Conservation (phyloP, 1,284 basidiomycete species). For the Pseudozyma tsukubaensis region DNA sequence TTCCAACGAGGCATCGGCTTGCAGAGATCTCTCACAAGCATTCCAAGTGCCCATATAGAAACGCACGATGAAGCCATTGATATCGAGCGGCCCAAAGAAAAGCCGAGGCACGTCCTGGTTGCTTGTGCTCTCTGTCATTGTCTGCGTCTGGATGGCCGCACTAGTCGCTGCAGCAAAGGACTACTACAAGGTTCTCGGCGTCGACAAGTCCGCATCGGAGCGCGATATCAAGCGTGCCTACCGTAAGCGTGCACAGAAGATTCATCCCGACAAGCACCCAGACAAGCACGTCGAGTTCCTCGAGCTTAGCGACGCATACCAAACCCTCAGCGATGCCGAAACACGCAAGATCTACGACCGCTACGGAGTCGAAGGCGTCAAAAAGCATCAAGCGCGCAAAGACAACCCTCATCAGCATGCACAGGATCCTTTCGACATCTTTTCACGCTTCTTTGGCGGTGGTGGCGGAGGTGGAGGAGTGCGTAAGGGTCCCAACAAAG, state of each 20-base stretch:
- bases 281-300: slow-evolving; percentile 67
- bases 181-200: slow-evolving; percentile 66
- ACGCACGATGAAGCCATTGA: slow-evolving; percentile 40
- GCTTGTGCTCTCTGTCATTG: slow-evolving; percentile 17
- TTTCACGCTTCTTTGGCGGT: slow-evolving; percentile 66
- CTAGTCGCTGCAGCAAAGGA: slow-evolving; percentile 55
- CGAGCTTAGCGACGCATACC: slow-evolving; percentile 70
- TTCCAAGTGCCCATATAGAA: neutral
- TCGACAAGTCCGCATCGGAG: slow-evolving; percentile 58
- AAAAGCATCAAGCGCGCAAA: slow-evolving; percentile 60
- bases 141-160: slow-evolving; percentile 28
- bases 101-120: slow-evolving; percentile 17
- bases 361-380: slow-evolving; percentile 64
- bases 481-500: slow-evolving; percentile 61
- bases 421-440: slow-evolving; percentile 66
- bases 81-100: slow-evolving; percentile 10
- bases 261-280: slow-evolving; percentile 68
- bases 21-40: no score
- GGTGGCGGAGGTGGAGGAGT: slow-evolving; percentile 43
- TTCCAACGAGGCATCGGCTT: no score
- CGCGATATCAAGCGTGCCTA: slow-evolving; percentile 67
- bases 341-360: slow-evolving; percentile 64
- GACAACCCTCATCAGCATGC: slow-evolving; percentile 48
- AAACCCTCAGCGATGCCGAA: slow-evolving; percentile 62
- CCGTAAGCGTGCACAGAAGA: slow-evolving; percentile 63